A percentile compares a stretch with the other conserved stretches of the same genome.
phyloP scores from a whole-genome alignment of 2,329 filamentous ascomycete genomes.

The Colletotrichum echinochloae region DNA sequence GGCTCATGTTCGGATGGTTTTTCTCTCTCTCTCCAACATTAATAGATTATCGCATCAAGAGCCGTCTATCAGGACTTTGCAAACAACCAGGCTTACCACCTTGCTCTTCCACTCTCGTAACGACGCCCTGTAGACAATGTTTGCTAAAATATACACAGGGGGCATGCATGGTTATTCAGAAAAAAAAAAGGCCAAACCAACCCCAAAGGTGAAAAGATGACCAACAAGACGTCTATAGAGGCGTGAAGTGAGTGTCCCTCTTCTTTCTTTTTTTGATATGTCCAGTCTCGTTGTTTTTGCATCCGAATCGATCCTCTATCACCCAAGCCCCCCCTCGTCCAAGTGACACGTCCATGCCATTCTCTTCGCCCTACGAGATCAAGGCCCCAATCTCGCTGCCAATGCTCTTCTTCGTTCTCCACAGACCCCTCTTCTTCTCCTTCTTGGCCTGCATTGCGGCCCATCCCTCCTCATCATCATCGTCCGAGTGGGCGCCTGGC shows the following conservation, averaged over 20 bases:
- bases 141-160: slow-evolving; percentile 35
- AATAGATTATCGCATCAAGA: slow-evolving; percentile 38
- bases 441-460: slow-evolving; percentile 77
- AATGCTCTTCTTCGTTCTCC: slow-evolving; percentile 71
- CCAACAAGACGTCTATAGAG: slow-evolving; percentile 16
- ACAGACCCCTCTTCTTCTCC: slow-evolving; percentile 75
- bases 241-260: slow-evolving; percentile 8
- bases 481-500: slow-evolving; percentile 61
- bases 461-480: slow-evolving; percentile 77
- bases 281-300: slow-evolving; percentile 35
- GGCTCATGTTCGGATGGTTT: slow-evolving; percentile 1
- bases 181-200: slow-evolving; percentile 7
- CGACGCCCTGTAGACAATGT: slow-evolving; percentile 28
- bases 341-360: background rate
- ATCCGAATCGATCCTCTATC: background rate
- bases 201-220: background rate
- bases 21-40: slow-evolving; percentile 30
- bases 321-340: background rate
- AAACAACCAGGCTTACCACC: slow-evolving; percentile 32
- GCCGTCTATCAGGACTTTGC: slow-evolving; percentile 36
- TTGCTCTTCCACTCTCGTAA: slow-evolving; percentile 16
- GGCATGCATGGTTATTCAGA: background rate
- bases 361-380: slow-evolving; percentile 50
- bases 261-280: slow-evolving; percentile 19
- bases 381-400: slow-evolving; percentile 62